phyloP scores from a whole-genome alignment of 495 filamentous ascomycete genomes.

The Neurospora sp. region DNA sequence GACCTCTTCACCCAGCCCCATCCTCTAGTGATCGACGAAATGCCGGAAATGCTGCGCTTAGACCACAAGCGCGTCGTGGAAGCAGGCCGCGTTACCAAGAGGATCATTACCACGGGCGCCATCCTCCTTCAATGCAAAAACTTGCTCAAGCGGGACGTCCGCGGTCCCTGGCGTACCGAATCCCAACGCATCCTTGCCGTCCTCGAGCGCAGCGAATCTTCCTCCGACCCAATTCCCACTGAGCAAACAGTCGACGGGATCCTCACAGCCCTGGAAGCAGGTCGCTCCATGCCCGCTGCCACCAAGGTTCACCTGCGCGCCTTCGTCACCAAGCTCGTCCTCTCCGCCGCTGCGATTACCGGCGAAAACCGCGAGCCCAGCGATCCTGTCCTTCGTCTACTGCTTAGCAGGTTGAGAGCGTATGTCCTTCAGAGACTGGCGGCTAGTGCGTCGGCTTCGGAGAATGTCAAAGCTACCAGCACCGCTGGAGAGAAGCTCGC shows the following conservation, averaged over 20 bases:
- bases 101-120: conserved; percentile 66
- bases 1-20: conserved; percentile 42
- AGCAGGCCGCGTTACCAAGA: conserved; percentile 57
- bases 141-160: conserved; percentile 83
- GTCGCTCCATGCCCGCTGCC: conserved; percentile 65
- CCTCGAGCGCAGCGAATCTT: conserved; percentile 28
- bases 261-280: conserved; percentile 67
- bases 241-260: conserved; percentile 52
- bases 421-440: conserved; percentile 71
- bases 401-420: conserved; percentile 61
- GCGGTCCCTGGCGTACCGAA: conserved; percentile 80
- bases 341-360: conserved; percentile 27
- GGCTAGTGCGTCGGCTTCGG: conserved; percentile 58
- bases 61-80: conserved; percentile 60
- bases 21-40: conserved; percentile 42
- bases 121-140: conserved; percentile 92
- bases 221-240: conserved; percentile 34
- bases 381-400: conserved; percentile 72
- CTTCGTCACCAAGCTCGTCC: conserved; percentile 41
- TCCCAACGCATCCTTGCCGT: conserved; percentile 61
- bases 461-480: conserved; percentile 70
- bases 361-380: conserved; percentile 32
- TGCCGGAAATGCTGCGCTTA: conserved; percentile 81
- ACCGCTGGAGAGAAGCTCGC: conserved; percentile 77
- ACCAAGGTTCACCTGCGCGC: conserved; percentile 47